phyloP scores from a whole-genome alignment of 83 land plant genomes.

The Thuja plicata region DNA sequence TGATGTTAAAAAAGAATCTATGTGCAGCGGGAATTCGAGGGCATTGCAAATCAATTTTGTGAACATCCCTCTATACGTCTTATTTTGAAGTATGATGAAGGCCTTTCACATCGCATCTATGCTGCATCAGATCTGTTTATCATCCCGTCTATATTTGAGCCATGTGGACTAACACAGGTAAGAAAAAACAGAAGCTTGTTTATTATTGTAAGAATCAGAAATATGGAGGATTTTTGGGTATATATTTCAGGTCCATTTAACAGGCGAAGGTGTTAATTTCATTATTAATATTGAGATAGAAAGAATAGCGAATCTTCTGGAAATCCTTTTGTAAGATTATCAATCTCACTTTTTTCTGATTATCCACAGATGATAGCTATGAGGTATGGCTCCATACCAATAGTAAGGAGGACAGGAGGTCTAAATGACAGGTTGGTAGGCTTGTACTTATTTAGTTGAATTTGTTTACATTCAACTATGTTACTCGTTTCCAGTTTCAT shows the following conservation, averaged over 20 bases:
- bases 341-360: background rate
- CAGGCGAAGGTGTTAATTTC: background rate
- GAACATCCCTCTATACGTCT: slow-evolving; percentile 69
- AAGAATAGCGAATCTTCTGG: background rate
- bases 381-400: slow-evolving; percentile 96
- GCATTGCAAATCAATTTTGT: slow-evolving; percentile 70
- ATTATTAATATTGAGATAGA: background rate
- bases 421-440: slow-evolving; percentile 80
- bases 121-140: slow-evolving; percentile 91
- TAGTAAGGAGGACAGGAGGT: slow-evolving; percentile 91
- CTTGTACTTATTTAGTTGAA: slow-evolving; percentile 11
- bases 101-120: slow-evolving; percentile 78
- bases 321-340: background rate
- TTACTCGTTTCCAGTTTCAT: background rate
- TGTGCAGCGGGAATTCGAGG: slow-evolving; percentile 90
- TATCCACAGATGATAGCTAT: slow-evolving; percentile 90
- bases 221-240: background rate
- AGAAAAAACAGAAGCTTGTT: background rate
- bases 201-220: background rate
- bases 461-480: background rate
- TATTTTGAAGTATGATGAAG: slow-evolving; percentile 85
- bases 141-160: slow-evolving; percentile 99
- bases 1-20: background rate
- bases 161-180: slow-evolving; percentile 99
- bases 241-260: background rate